Evolutionary conservation across 2,329 filamentous ascomycete genomes (phyloP), one percentile per base, ranked within the genome.

Genomic region (Chrysoporthe austroafricana): DNA sequence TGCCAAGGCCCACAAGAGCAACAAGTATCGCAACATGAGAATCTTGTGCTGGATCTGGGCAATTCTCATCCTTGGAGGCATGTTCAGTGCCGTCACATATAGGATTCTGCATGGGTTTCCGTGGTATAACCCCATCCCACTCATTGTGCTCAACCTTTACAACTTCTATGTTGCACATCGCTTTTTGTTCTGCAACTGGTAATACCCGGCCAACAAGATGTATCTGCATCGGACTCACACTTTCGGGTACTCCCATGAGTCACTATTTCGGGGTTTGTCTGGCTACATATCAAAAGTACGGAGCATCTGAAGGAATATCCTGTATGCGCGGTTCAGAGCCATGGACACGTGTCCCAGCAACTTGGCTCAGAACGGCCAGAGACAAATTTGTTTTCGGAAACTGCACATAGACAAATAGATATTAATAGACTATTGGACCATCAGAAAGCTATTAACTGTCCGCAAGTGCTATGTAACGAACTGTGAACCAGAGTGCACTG

Each of bases 1-100:
- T 66, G 73, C 73, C 42, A 80, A 80, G 68, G 77, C 77, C 2
- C 79, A 80, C 71, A 80, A 77, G 73, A 78, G 75, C 71, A 76
- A 80, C 75, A 80, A 80, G 72, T 81, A 80, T 70, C 75, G 78
- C 66, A 80, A 81, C 69, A 81, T 81, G 79, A 74, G 79, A 11
- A 72, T 80, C 13, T 73, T 81, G 5, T 78, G 77, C 66, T 78
- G 77, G 72, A 56, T 76, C 39, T 81, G 79, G 79, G 78, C 74
- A 11, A 69, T 78, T 4, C 57, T 72, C 7, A 73, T 76, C n/a
- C 70, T 77, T 9, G 77, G 76, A 2, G 75, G 74, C 16, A 74
- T 80, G 69, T 70, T 78, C 54, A 73, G 75, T 26, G 79, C 77
- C 3, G 76, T 78, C 6, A 75, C 74, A 0, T 81, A 78, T 67